Conservation (phyloP, 2,329 filamentous ascomycete species). For the Elsinoe batatas region DNA sequence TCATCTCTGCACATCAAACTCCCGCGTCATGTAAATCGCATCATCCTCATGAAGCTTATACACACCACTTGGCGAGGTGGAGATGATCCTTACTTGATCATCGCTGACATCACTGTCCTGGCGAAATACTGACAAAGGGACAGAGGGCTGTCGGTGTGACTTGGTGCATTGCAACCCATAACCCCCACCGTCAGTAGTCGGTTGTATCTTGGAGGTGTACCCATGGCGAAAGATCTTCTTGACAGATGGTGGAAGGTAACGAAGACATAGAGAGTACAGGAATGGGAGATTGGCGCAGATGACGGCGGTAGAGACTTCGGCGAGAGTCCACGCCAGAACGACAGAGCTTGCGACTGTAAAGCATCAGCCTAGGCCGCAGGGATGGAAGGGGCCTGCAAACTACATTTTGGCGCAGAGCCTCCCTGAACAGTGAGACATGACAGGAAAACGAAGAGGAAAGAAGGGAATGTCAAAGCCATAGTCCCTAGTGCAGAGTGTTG, state of each 20-base stretch:
- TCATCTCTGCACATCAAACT: slow-evolving; percentile 1
- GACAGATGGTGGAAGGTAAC: background rate
- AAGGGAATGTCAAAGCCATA: background rate
- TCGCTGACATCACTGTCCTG: background rate
- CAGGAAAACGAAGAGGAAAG: background rate
- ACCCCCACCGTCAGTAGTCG: background rate
- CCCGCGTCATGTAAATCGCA: background rate
- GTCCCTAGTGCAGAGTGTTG: background rate
- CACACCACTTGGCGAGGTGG: background rate
- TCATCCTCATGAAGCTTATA: background rate
- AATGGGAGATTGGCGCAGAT: slow-evolving; percentile 5
- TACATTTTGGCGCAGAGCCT: background rate
- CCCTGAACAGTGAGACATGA: background rate
- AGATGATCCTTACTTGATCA: slow-evolving; percentile 1
- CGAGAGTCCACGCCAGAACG: slow-evolving; percentile 4
- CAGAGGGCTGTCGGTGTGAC: background rate
- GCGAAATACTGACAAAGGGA: slow-evolving; percentile 1
- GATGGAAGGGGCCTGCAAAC: background rate
- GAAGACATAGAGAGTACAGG: background rate
- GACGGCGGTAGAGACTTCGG: background rate
- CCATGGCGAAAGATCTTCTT: slow-evolving; percentile 5
- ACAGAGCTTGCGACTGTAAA: background rate
- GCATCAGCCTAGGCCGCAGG: background rate
- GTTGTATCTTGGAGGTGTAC: background rate
- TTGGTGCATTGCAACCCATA: background rate